Percentiles rank a stretch among this genome's conserved stretches.
Conservation (phyloP, 2,329 filamentous ascomycete genomes). For the Geosmithia flava region DNA sequence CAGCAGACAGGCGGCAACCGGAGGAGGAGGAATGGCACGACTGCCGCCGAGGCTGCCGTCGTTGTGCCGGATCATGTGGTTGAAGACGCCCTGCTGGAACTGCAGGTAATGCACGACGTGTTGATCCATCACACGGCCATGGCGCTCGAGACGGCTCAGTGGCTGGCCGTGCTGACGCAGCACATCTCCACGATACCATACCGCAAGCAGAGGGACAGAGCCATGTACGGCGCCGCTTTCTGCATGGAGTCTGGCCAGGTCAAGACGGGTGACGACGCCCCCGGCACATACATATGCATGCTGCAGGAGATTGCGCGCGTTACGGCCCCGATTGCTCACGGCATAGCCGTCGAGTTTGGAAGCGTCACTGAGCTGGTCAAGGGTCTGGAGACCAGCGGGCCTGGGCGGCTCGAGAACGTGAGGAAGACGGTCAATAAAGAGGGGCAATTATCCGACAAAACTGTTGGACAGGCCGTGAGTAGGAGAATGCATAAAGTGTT, state of each 20-base stretch:
- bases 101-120: constrained; percentile 56
- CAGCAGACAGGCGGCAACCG: neutral
- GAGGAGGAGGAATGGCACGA: constrained; percentile 25
- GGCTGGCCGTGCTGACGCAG: constrained; percentile 64
- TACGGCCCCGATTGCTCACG: constrained; percentile 60
- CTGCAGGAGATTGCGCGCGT: constrained; percentile 62
- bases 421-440: constrained; percentile 43
- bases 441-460: constrained; percentile 40
- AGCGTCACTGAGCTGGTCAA: constrained; percentile 44
- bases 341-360: constrained; percentile 49
- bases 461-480: constrained; percentile 45
- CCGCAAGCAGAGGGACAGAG: constrained; percentile 37
- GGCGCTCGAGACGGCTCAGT: constrained; percentile 54
- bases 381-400: constrained; percentile 46
- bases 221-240: constrained; percentile 47
- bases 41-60: constrained; percentile 35
- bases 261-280: constrained; percentile 49
- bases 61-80: constrained; percentile 46
- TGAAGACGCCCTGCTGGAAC: constrained; percentile 56
- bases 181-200: constrained; percentile 70
- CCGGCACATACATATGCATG: constrained; percentile 63
- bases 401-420: constrained; percentile 48
- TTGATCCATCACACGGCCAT: constrained; percentile 57
- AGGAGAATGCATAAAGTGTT: constrained; percentile 48
- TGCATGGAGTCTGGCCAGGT: constrained; percentile 75